Conservation (phyloP, 2,329 filamentous ascomycete genomes). For the Colletotrichum somersetense region DNA sequence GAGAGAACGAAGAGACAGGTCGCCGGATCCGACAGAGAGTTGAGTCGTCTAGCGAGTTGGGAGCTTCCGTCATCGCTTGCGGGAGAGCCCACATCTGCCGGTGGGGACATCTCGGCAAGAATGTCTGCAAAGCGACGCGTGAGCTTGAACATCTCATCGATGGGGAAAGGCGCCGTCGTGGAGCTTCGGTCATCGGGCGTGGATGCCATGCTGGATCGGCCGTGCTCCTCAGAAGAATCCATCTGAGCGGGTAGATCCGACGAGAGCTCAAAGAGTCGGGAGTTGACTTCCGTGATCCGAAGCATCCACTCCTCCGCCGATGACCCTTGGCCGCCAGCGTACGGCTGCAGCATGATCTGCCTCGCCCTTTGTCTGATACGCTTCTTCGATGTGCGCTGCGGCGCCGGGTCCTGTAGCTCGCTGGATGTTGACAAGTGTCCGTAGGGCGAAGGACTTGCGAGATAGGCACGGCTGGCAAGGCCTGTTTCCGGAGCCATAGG, state of each 20-base stretch:
- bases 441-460: conserved; percentile 18
- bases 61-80: conserved; percentile 26
- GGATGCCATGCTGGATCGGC: conserved; percentile 20
- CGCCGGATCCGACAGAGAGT: conserved; percentile 49
- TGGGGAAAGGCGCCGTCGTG: conserved; percentile 51
- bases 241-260: conserved; percentile 49
- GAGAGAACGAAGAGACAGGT: conserved; percentile 56
- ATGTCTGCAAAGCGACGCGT: conserved; percentile 54
- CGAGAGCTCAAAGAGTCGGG: conserved; percentile 54
- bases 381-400: conserved; percentile 22
- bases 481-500: conserved; percentile 28
- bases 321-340: conserved; percentile 41
- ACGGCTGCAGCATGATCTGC: conserved; percentile 49
- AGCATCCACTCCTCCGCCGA: conserved; percentile 54
- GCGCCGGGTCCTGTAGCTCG: conserved; percentile 9
- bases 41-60: conserved; percentile 27
- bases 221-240: conserved; percentile 38
- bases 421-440: conserved; percentile 2
- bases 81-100: conserved; percentile 34
- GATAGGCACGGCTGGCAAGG: conserved; percentile 20
- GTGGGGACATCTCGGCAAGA: conserved; percentile 46
- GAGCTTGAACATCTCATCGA: conserved; percentile 57
- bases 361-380: conserved; percentile 47
- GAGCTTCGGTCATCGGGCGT: conserved; percentile 45
- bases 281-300: conserved; percentile 55